phyloP scores from a whole-genome alignment of 352 stramenopile genomes.

The Phytophthora cajani region DNA sequence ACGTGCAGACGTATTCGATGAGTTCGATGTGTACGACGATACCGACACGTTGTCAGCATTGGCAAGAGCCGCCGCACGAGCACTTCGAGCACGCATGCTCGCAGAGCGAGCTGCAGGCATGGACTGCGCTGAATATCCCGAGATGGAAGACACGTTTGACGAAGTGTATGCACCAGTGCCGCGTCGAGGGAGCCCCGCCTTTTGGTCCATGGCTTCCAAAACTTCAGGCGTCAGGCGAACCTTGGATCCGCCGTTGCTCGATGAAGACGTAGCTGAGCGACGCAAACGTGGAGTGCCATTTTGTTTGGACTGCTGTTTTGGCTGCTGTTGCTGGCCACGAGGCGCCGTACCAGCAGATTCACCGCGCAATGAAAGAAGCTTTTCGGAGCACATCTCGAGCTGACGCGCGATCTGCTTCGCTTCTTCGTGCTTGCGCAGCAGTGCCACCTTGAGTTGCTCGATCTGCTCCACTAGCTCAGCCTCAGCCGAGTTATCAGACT shows the following conservation, averaged over 20 bases:
- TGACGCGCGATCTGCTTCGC: slow-evolving; percentile 68
- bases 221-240: slow-evolving; percentile 63
- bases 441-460: slow-evolving; percentile 65
- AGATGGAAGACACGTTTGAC: slow-evolving; percentile 74
- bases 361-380: slow-evolving; percentile 51
- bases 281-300: slow-evolving; percentile 17
- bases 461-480: slow-evolving; percentile 69
- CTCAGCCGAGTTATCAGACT: slow-evolving; percentile 36
- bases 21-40: slow-evolving; percentile 64
- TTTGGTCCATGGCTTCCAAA: slow-evolving; percentile 64
- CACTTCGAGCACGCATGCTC: slow-evolving; percentile 40
- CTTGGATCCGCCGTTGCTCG: slow-evolving; percentile 37
- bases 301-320: slow-evolving; percentile 28
- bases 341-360: slow-evolving; percentile 6
- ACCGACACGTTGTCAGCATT: slow-evolving; percentile 63
- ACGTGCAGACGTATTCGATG: slow-evolving; percentile 43
- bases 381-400: slow-evolving; percentile 59
- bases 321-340: slow-evolving; percentile 4
- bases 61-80: slow-evolving; percentile 33
- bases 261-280: slow-evolving; percentile 19
- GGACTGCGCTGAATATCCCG: slow-evolving; percentile 59
- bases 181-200: slow-evolving; percentile 55
- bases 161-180: slow-evolving; percentile 55
- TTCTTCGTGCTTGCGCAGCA: slow-evolving; percentile 84
- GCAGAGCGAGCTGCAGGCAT: slow-evolving; percentile 40